Evolutionary conservation across 2,329 filamentous ascomycete species (phyloP), one percentile per base, ranked within the genome.

Genomic region (Paecilomyces formosus): DNA sequence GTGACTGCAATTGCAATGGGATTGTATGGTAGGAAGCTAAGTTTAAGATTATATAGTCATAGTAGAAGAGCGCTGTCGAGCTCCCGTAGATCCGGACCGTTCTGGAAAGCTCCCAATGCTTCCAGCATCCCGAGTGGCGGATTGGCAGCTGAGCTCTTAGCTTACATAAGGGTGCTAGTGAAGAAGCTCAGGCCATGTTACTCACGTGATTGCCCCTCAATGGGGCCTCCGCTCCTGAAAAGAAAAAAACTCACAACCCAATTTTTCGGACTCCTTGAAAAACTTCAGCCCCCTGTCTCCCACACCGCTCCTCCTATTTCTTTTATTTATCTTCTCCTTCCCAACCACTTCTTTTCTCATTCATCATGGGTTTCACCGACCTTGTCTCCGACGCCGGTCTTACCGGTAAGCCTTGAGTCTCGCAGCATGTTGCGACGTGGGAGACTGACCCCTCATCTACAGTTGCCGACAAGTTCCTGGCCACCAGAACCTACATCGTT

Each of bases 401-500:
- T 62, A 80, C 82, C 70, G 70, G 82, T 84, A 81, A 68, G 82
- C 78, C 62, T 63, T 59, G 58, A 60, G 62, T 57, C 55, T 58
- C 58, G 55, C 59, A 57, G 55, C 60, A 57, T 57, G 60, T 58
- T 63, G 63, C 58, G 61, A 56, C 55, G 50, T 57, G 49, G 62
- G 61, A 62, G 63, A 65, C 70, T 72, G 71, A 70, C 66, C 62
- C 58, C 68, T 65, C 69, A 66, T 65, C 62, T 69, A 68, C 50
- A 75, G 74, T 75, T 68, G 74, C 74, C 72, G 75, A 76, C 72
- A 68, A 68, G 66, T 77, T 66, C 71, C 68, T 77, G 60, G 65
- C 70, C 62, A 89, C 87, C 72, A 85, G 88, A 74, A 89, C 86
- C 79, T 93, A 93, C 82, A 87, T 93, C 72, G 80, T 87, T 79